phyloP scores from a whole-genome alignment of 257 asterid genomes.

The Knoxia roxburghii region DNA sequence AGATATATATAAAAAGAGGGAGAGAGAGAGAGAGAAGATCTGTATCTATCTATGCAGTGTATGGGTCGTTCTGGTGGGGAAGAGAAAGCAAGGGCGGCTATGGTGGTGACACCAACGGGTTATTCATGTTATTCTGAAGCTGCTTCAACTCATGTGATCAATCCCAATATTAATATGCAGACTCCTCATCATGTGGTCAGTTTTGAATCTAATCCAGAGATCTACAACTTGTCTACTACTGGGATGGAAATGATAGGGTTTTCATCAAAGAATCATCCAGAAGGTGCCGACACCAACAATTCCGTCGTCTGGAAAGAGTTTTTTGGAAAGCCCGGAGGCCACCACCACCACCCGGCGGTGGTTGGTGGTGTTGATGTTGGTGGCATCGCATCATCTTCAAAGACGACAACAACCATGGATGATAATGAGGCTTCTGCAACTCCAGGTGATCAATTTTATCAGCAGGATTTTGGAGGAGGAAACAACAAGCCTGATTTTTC shows the following conservation, averaged over 20 bases:
- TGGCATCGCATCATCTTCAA: conserved; percentile 36
- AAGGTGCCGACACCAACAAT: neutral
- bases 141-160: conserved; percentile 1
- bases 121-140: conserved; percentile 40
- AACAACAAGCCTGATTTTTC: conserved; percentile 12
- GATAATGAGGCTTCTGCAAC: conserved; percentile 17
- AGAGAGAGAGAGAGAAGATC: conserved; percentile 1
- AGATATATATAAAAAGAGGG: neutral
- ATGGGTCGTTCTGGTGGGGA: conserved; percentile 41
- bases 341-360: too few relatives aligned
- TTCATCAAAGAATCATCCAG: conserved; percentile 31
- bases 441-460: conserved; percentile 23
- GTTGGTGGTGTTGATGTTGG: conserved; percentile 3
- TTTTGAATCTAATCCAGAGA: conserved; percentile 40
- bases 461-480: conserved; percentile 24
- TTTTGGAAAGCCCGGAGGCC: conserved; percentile 27
- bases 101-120: conserved; percentile 39
- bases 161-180: conserved; percentile 25
- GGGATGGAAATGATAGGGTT: conserved; percentile 71
- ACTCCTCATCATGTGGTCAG: conserved; percentile 23
- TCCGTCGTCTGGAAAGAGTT: conserved; percentile 43
- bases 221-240: conserved; percentile 47
- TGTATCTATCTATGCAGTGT: conserved; percentile 1
- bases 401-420: conserved; percentile 10
- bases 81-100: conserved; percentile 26